Evolutionary conservation across 495 filamentous ascomycete genomes (phyloP), one percentile per base, ranked within the genome.

Genomic region (Sabuloglossum arenarium): DNA sequence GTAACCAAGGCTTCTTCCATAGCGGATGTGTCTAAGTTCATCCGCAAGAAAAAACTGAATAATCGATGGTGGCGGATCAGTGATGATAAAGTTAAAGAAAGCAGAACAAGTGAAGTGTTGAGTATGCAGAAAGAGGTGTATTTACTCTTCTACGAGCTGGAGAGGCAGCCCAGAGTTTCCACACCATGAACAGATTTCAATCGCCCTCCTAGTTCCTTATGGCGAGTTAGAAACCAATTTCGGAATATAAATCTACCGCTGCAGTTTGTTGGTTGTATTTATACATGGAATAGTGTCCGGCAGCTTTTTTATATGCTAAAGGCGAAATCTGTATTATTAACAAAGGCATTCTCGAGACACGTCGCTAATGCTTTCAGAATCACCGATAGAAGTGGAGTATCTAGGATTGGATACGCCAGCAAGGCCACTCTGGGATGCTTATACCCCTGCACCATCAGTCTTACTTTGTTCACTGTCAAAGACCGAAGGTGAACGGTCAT

Each of bases 51-150:
- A 61, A 78, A 77, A 60, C 61, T 71, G n/a, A 77, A 70, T 55
- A 76, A 85, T 61, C 76, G 85, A 21, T 99, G 91, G 91, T 99
- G 91, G 91, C 78, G 91, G 14, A 96, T 99, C 50, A 96, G 89
- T 39, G 91, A 99, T 64, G 91, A 97, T 34, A 96, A 96, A 64
- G 76, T 97, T 57, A 94, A 90, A 63, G 90, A 96, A 63, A 82
- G 86, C 56, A 91, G 84, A 67, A 97, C 88, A 1, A 79, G 76
- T 52, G 90, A 99, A 54, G 87, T 99, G 23, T 64, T 99, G 55
- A 76, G 77, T 10, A 95, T 96, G 90, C 88, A 96, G 66, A 82
- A 81, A 60, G 91, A 96, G 66, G 90, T 96, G 0, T 99, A 97
- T 66, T 69, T 99, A 61, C 70, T 99, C 27, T 99, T 99, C 65